These are phyloP conservation scores for Salix suchowensis DNA, from an alignment of 345 rosid genomes.

Conservation along the genomic window DNA sequence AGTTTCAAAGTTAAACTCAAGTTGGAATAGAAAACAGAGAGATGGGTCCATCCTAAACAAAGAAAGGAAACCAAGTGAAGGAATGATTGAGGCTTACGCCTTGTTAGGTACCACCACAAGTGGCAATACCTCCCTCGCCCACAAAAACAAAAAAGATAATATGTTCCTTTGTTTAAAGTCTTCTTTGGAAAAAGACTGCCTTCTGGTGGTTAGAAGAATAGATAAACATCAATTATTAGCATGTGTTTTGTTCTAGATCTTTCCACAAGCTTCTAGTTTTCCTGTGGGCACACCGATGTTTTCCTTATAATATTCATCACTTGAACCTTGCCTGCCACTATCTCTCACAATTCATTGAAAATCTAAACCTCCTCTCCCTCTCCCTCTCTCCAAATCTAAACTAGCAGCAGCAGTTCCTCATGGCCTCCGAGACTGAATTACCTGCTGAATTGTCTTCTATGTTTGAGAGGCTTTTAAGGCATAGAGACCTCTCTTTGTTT, in stretches of 20 bases:
- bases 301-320: neutral
- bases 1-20: too few species aligned
- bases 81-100: too few species aligned
- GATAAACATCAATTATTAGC: neutral
- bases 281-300: neutral
- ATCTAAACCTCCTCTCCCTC: neutral
- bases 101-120: too few species aligned
- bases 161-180: neutral
- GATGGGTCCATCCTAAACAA: too few species aligned
- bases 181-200: neutral
- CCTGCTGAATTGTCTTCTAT: conserved; percentile 26
- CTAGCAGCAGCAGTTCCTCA: neutral
- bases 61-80: too few species aligned
- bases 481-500: conserved; percentile 38
- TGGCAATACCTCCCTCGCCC: too few species aligned
- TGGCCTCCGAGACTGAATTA: conserved; percentile 9
- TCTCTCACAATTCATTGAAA: neutral
- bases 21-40: too few species aligned
- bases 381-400: neutral
- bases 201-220: neutral
- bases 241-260: conserved; percentile 14
- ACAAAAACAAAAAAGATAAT: neutral
- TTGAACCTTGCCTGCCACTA: rapidly evolving
- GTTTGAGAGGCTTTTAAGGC: conserved; percentile 33
- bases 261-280: conserved; percentile 10